Evolutionary conservation across 805 yeast species (phyloP).

Genomic region (Saccharomycopsis sp.): DNA sequence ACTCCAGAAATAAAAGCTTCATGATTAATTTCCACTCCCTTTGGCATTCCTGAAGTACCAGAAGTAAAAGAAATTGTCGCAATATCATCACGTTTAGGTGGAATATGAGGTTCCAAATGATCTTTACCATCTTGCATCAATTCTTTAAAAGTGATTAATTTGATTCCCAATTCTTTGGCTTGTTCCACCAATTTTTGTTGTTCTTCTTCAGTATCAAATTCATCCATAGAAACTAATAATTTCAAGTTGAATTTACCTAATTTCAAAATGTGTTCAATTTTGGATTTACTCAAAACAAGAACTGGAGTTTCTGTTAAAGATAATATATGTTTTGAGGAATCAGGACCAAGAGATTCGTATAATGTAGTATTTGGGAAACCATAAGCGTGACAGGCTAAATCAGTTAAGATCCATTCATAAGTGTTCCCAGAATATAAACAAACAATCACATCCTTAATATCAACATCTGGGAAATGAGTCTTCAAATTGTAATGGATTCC

Average conservation of each 20-base stretch:
- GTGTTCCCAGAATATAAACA: constrained; percentile 31
- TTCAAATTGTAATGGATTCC: constrained; percentile 30
- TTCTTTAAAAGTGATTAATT: constrained; percentile 28
- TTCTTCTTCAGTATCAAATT: constrained; percentile 5
- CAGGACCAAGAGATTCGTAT: constrained; percentile 48
- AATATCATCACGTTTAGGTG: constrained; percentile 33
- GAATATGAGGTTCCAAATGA: constrained; percentile 28
- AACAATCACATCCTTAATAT: constrained; percentile 21
- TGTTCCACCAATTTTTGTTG: not conserved
- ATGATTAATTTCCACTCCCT: constrained; percentile 46
- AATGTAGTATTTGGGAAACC: constrained; percentile 41
- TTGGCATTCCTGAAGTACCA: constrained; percentile 59
- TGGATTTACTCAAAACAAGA: constrained; percentile 35
- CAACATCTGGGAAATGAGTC: constrained; percentile 12
- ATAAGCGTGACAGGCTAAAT: constrained; percentile 55
- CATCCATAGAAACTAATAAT: constrained; percentile 8
- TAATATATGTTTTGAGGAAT: constrained; percentile 53
- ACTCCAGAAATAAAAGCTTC: constrained; percentile 12
- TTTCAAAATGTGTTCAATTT: constrained; percentile 22
- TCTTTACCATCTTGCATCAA: constrained; percentile 26
- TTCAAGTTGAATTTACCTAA: constrained; percentile 20
- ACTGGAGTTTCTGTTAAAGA: constrained; percentile 48
- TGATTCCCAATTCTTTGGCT: constrained; percentile 10
- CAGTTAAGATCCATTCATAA: constrained; percentile 60
- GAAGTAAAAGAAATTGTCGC: constrained; percentile 54